These are phyloP conservation scores for Pestalotiopsis sp. DNA, from an alignment of 2,329 filamentous ascomycete genomes.

Conservation along the genomic window DNA sequence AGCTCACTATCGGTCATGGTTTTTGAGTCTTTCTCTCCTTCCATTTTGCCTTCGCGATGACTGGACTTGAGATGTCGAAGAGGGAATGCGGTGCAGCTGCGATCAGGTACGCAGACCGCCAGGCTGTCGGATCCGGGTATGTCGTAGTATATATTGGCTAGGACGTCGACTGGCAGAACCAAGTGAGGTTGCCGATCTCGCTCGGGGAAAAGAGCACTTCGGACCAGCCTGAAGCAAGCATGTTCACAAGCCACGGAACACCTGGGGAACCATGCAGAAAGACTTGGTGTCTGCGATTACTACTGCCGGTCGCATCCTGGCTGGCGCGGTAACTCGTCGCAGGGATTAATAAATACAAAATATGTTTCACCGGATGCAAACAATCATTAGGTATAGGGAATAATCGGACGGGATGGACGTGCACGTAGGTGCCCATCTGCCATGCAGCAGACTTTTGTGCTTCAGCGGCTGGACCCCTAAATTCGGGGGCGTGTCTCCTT, in stretches of 20 bases:
- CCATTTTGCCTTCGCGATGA: background rate
- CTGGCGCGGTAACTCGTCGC: background rate
- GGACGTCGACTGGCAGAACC: background rate
- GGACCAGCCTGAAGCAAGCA: background rate
- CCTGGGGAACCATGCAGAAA: background rate
- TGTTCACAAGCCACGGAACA: background rate
- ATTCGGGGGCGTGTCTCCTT: no score
- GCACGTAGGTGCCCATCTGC: no score
- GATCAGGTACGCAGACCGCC: background rate
- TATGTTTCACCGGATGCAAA: no score
- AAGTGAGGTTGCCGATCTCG: background rate
- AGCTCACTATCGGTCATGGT: background rate
- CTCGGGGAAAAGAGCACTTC: background rate
- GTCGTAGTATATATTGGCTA: background rate
- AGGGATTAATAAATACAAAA: background rate
- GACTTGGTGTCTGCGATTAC: background rate
- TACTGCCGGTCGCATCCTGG: background rate
- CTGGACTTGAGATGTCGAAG: background rate
- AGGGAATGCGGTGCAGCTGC: background rate
- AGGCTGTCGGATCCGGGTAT: background rate
- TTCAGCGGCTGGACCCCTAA: no score
- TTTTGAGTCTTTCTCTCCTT: background rate
- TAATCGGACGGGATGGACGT: no score
- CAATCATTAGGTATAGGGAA: no score
- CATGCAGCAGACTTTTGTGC: no score